Conservation (phyloP, 805 yeast species). For the Ogataea polymorpha region DNA sequence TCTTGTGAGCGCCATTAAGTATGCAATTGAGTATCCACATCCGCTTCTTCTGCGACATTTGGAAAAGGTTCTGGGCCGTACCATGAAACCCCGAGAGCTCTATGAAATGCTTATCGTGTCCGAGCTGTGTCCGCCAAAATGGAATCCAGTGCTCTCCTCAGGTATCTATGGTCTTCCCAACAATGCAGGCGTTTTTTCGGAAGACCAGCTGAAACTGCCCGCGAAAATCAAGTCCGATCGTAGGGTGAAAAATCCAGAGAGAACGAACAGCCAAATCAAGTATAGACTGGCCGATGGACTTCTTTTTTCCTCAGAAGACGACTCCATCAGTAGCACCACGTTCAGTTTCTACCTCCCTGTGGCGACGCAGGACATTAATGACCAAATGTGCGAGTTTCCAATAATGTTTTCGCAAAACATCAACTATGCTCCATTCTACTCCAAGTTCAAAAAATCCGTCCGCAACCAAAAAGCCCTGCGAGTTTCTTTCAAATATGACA, state of each 20-base stretch:
- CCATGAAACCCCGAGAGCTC: slow-evolving; percentile 13
- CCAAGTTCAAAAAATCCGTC: slow-evolving; percentile 6
- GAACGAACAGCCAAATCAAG: background rate
- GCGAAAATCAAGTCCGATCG: slow-evolving; percentile 1
- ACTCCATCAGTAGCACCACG: slow-evolving; percentile 13
- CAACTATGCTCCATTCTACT: slow-evolving; percentile 9
- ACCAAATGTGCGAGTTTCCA: slow-evolving; percentile 17
- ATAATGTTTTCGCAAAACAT: slow-evolving; percentile 5
- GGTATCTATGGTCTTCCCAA: slow-evolving; percentile 18
- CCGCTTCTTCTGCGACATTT: slow-evolving; percentile 18
- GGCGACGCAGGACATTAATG: slow-evolving; percentile 18
- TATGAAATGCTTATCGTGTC: slow-evolving; percentile 14
- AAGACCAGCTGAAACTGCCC: slow-evolving; percentile 1
- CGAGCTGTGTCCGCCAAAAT: slow-evolving; percentile 15
- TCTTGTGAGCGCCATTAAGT: slow-evolving; percentile 28
- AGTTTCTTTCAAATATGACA: slow-evolving; percentile 11
- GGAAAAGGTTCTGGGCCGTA: slow-evolving; percentile 12
- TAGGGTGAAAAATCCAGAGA: no score
- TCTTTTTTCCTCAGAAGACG: slow-evolving; percentile 23
- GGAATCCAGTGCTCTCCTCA: slow-evolving; percentile 29
- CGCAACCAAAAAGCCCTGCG: slow-evolving; percentile 11
- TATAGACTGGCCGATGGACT: slow-evolving; percentile 20
- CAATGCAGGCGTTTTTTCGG: background rate
- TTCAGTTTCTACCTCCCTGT: slow-evolving; percentile 28
- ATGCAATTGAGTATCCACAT: slow-evolving; percentile 34